phyloP scores from a whole-genome alignment of 2,329 filamentous ascomycete species.

The Epichloe gansuensis region DNA sequence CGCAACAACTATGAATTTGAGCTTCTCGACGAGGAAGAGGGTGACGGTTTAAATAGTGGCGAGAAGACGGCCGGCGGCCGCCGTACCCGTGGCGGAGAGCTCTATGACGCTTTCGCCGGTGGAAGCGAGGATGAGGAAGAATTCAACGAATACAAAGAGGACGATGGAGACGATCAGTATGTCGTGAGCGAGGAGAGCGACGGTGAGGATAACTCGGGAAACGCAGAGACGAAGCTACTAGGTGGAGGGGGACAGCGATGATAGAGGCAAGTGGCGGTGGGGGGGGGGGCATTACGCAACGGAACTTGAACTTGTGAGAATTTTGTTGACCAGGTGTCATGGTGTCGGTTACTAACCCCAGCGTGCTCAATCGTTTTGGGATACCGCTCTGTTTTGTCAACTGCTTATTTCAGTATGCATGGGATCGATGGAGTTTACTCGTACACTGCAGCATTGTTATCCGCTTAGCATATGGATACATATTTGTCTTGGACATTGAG shows the following conservation, averaged over 20 bases:
- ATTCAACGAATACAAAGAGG: constrained; percentile 28
- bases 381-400: background rate
- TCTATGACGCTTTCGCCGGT: constrained; percentile 95
- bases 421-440: background rate
- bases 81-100: constrained; percentile 62
- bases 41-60: constrained; percentile 37
- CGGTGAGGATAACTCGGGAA: constrained; percentile 22
- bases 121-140: constrained; percentile 54
- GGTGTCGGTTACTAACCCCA: background rate
- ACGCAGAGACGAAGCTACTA: constrained; percentile 14
- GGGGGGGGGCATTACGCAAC: background rate
- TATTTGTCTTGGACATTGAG: background rate
- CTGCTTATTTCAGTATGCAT: background rate
- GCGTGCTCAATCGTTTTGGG: background rate
- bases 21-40: constrained; percentile 73
- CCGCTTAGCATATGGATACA: background rate
- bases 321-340: background rate
- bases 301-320: too few relatives aligned
- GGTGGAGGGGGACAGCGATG: constrained; percentile 7
- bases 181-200: constrained; percentile 37
- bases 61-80: constrained; percentile 33
- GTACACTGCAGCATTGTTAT: background rate
- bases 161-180: constrained; percentile 27
- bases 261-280: background rate
- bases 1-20: constrained; percentile 90